Evolutionary conservation across 208 protist genomes (phyloP).

Genomic region (Leishmania amazonensis): DNA sequence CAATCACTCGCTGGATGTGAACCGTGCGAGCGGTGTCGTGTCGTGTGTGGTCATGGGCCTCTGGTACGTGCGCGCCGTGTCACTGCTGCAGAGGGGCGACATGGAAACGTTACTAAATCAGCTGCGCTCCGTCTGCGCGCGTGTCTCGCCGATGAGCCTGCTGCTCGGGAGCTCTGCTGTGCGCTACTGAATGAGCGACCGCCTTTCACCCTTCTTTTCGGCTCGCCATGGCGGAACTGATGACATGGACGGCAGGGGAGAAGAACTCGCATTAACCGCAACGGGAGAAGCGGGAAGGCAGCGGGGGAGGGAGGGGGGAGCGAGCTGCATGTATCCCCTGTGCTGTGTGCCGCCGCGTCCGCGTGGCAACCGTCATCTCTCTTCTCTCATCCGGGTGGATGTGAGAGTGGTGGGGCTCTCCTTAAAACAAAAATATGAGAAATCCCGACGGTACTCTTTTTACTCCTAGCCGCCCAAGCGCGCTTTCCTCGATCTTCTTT

Average conservation of each 20-base stretch:
- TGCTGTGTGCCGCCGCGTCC: neutral
- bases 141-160: slow-evolving; percentile 44
- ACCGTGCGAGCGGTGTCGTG: slow-evolving; percentile 39
- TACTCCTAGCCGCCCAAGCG: neutral
- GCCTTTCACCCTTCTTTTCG: neutral
- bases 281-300: too few species aligned
- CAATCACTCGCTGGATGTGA: slow-evolving; percentile 27
- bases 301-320: neutral
- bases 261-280: neutral
- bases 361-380: neutral
- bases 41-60: slow-evolving; percentile 52
- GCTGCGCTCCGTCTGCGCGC: slow-evolving; percentile 41
- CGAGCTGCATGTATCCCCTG: neutral
- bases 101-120: slow-evolving; percentile 40
- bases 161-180: slow-evolving; percentile 30
- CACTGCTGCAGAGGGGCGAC: slow-evolving; percentile 56
- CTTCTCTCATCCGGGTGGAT: neutral
- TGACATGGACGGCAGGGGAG: neutral
- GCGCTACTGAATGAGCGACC: neutral
- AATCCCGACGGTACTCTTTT: neutral
- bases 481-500: too few species aligned
- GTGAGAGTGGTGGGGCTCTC: neutral
- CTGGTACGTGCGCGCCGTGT: slow-evolving; percentile 65
- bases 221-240: neutral
- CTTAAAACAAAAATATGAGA: neutral